phyloP scores from a whole-genome alignment of 805 yeast genomes.

The Cyberlindnera meyerae region DNA sequence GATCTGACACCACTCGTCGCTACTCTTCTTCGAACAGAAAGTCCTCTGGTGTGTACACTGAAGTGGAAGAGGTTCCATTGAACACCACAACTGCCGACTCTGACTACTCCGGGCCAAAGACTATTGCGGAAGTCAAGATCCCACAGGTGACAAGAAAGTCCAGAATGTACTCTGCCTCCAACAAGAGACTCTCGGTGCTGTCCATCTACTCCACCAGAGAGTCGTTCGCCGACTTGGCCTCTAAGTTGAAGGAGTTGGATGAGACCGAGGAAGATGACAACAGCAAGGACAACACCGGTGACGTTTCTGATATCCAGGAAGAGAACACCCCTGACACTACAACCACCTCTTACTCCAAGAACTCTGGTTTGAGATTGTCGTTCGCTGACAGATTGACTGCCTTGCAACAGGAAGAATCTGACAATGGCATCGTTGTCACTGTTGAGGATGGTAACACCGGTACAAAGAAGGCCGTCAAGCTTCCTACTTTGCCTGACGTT shows the following conservation, averaged over 20 bases:
- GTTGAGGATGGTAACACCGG: slow-evolving; percentile 5
- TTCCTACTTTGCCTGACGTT: slow-evolving; percentile 26
- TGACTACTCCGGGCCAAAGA: slow-evolving; percentile 36
- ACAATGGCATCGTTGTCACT: slow-evolving; percentile 7
- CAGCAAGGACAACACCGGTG: neutral
- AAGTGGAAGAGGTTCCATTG: slow-evolving; percentile 2
- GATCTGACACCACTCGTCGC: slow-evolving; percentile 4
- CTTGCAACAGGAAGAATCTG: slow-evolving; percentile 4
- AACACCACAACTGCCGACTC: slow-evolving; percentile 7
- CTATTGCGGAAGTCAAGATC: slow-evolving; percentile 57
- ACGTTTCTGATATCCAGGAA: slow-evolving; percentile 7
- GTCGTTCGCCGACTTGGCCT: slow-evolving; percentile 55
- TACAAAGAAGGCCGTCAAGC: slow-evolving; percentile 10
- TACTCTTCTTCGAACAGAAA: slow-evolving; percentile 3
- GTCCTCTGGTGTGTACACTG: too few species aligned
- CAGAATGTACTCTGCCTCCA: slow-evolving; percentile 52
- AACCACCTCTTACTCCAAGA: slow-evolving; percentile 7
- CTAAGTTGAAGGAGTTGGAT: slow-evolving; percentile 30
- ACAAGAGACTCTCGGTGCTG: slow-evolving; percentile 66
- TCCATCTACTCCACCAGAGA: slow-evolving; percentile 66
- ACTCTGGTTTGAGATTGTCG: slow-evolving; percentile 29
- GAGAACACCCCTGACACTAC: slow-evolving; percentile 7
- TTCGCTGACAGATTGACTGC: slow-evolving; percentile 36
- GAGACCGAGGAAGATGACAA: slow-evolving; percentile 3
- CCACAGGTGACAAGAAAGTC: slow-evolving; percentile 72